Percentiles rank a stretch among this genome's conserved stretches.
phyloP scores from a whole-genome alignment of 495 filamentous ascomycete genomes.

The Neurospora sublineolata region DNA sequence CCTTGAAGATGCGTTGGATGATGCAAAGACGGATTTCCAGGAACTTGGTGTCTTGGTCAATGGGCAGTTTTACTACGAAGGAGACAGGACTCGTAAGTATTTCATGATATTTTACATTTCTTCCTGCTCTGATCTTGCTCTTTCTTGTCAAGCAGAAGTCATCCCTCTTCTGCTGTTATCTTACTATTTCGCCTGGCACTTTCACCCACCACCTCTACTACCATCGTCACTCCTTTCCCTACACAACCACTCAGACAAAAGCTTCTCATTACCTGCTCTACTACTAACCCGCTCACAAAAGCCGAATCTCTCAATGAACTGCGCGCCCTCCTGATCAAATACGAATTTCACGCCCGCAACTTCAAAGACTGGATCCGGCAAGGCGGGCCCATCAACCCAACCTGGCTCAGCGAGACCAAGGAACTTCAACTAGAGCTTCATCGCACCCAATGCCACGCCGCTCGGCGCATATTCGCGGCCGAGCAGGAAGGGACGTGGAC shows the following conservation, averaged over 20 bases:
- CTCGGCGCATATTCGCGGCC: constrained; percentile 32
- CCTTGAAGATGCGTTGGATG: constrained; percentile 36
- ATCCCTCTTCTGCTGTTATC: background rate
- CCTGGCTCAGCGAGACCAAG: constrained; percentile 32
- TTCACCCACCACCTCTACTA: background rate
- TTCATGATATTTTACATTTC: background rate
- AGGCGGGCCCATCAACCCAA: constrained; percentile 34
- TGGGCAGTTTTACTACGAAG: constrained; percentile 37
- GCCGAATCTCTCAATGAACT: constrained; percentile 33
- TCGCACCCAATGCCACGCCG: constrained; percentile 36
- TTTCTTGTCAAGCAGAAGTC: background rate
- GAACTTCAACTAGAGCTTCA: constrained; percentile 29
- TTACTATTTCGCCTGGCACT: background rate
- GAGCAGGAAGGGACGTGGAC: constrained; percentile 14
- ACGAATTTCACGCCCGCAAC: constrained; percentile 27
- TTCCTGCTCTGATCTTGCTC: background rate
- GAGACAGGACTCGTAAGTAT: constrained; percentile 33
- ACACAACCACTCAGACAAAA: background rate
- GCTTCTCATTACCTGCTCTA: constrained; percentile 2
- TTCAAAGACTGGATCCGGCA: constrained; percentile 34
- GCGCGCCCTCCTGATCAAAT: constrained; percentile 24
- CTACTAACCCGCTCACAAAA: constrained; percentile 14
- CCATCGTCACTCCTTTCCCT: background rate
- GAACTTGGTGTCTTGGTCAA: constrained; percentile 35
- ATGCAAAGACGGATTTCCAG: constrained; percentile 41